phyloP scores from a whole-genome alignment of 345 rosid genomes.

The Euphorbia lathyris region DNA sequence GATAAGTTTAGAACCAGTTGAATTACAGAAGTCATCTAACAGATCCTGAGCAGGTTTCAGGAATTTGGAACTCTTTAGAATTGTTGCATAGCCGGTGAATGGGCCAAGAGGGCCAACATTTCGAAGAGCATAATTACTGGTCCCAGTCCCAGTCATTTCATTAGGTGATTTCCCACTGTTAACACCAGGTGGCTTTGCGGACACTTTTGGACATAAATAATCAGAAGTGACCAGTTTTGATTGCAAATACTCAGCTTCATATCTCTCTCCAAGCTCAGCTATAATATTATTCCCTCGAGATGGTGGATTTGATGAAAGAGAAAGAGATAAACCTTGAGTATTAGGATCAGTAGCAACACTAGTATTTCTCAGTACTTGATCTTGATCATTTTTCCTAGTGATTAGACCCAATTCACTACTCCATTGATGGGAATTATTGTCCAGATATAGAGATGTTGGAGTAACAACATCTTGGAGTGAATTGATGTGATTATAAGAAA shows the following conservation, averaged over 20 bases:
- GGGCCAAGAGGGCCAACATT: slow-evolving; percentile 65
- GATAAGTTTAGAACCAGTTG: slow-evolving; percentile 15
- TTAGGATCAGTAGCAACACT: too few species aligned
- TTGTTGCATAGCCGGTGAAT: slow-evolving; percentile 66
- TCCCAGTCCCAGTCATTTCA: slow-evolving; percentile 29
- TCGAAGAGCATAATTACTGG: slow-evolving; percentile 24
- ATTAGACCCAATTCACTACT: slow-evolving; percentile 24
- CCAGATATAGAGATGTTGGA: slow-evolving; percentile 17
- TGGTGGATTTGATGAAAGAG: slow-evolving; percentile 47
- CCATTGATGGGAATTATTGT: slow-evolving; percentile 24
- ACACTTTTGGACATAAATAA: slow-evolving; percentile 11
- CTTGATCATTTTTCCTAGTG: slow-evolving; percentile 20
- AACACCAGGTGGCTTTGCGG: slow-evolving; percentile 20
- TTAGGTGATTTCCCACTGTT: slow-evolving; percentile 34
- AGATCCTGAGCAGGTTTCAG: slow-evolving; percentile 52
- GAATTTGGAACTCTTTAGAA: slow-evolving; percentile 57
- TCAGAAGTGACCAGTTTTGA: slow-evolving; percentile 8
- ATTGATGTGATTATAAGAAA: slow-evolving; percentile 4
- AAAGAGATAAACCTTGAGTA: slow-evolving; percentile 44
- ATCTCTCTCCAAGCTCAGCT: slow-evolving; percentile 26
- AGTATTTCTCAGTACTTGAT: slow-evolving; percentile 20
- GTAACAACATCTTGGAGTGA: slow-evolving; percentile 32
- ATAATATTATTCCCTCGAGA: slow-evolving; percentile 6
- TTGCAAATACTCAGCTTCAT: slow-evolving; percentile 13
- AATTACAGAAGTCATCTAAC: slow-evolving; percentile 40